Base-by-base conservation (phyloP, 176 grass and related monocot species). In the Raddia guianensis region DNA sequence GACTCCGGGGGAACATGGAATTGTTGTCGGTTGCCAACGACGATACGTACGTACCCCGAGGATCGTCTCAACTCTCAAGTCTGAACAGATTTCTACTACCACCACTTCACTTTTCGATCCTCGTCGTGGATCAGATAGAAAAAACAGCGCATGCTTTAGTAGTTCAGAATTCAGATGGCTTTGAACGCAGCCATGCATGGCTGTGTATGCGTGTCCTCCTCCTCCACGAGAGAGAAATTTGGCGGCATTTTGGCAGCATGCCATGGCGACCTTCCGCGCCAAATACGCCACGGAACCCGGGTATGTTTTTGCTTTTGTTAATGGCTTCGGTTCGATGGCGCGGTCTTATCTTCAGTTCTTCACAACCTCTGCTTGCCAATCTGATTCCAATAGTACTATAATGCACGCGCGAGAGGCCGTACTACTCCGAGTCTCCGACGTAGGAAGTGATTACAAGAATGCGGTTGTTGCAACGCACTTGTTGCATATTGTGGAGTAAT, bases 271-370 rank as follows among this genome's bases (percentile, higher is more conserved):
- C 35, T 80, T 80, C 19, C 43, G 66, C 86, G 47, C 50, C 58
- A 8, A 83, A 83, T 71, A 66, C 58, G 32, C 80, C 86, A 6
- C 10, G 15, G 32, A 34, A 77, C 47, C 50, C 27, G 74, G 72
- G 9, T 16, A 62, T 51, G 20, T 9, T 7, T 13, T 21, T 45
- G n/a, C 54, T 56, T 49, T 43, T 71, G 3, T n/a, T 34, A 21
- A 5, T 72, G 1, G 52, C 54, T 4, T 1, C 35, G 44, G 16
- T 8, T 16, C 1, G 59, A 5, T 47, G 14, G 27, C 12, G 35
- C 43, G 55, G 9, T 51, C 74, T 78, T 63, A 72, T 49, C 56
- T 49, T 14, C 46, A 42, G 11, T 8, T 62, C 64, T 27, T 27
- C 27, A 27, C 27, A 27, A 27, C 27, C 73, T 46, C 42, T 14